These are phyloP conservation scores for Bacidia gigantensis DNA, from an alignment of 495 filamentous ascomycete genomes.

Conservation along the genomic window DNA sequence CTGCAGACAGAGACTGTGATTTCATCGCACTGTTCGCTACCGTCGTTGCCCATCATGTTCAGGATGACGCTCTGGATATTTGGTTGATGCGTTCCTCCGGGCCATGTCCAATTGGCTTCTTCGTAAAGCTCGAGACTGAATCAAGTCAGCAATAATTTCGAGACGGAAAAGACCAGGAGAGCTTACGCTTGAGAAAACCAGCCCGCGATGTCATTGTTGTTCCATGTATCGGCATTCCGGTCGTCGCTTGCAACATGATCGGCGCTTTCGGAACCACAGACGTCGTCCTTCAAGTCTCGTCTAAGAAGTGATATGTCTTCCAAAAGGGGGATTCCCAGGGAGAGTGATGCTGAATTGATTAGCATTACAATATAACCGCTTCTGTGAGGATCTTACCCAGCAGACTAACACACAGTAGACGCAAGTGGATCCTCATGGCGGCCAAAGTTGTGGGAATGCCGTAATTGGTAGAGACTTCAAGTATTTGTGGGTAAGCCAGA, in stretches of 20 bases:
- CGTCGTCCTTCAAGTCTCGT: conserved; percentile 1
- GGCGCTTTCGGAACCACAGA: not conserved
- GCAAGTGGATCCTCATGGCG: no score
- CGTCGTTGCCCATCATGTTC: not conserved
- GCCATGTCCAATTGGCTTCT: not conserved
- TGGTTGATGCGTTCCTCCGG: not conserved
- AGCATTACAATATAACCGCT: no score
- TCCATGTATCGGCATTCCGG: conserved; percentile 1
- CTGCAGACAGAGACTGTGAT: not conserved
- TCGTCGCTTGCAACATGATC: not conserved
- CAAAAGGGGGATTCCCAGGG: no score
- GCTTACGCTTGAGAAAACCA: conserved; percentile 1
- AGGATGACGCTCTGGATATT: not conserved
- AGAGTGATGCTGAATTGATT: no score
- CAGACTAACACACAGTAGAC: no score
- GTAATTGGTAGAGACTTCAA: no score
- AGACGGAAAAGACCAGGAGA: not conserved
- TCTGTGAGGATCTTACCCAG: no score
- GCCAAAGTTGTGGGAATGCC: no score
- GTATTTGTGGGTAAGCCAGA: no score
- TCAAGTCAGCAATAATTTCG: not conserved
- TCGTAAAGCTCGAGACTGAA: not conserved
- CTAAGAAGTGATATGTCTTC: no score
- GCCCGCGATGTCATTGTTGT: not conserved
- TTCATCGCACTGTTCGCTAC: not conserved